Evolutionary conservation across 139 green algal species (phyloP).

Genomic region (Haematococcus lacustris): DNA sequence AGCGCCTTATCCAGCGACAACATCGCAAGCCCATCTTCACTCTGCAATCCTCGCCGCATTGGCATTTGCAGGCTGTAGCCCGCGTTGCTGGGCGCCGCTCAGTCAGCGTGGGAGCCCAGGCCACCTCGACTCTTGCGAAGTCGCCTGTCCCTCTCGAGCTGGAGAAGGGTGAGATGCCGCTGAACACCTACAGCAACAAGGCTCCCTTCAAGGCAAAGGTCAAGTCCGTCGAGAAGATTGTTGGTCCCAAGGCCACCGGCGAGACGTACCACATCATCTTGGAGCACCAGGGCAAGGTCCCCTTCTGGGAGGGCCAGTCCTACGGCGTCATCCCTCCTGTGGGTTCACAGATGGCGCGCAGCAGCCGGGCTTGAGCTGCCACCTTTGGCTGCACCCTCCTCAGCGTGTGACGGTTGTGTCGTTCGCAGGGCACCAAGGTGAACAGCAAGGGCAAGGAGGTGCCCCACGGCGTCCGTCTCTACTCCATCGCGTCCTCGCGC

Average conservation of each 20-base stretch:
- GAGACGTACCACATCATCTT: slow-evolving; percentile 98
- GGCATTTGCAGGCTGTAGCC: slow-evolving; percentile 9
- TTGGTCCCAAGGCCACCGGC: slow-evolving; percentile 90
- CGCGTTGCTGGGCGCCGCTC: slow-evolving; percentile 15
- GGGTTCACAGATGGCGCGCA: slow-evolving; percentile 16
- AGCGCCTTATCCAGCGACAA: too few relatives aligned
- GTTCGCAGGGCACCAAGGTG: slow-evolving; percentile 79
- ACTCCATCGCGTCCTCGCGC: slow-evolving; percentile 94
- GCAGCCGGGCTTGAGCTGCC: too few relatives aligned
- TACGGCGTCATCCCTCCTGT: slow-evolving; percentile 96
- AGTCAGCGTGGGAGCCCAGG: slow-evolving; percentile 17
- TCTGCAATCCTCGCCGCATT: too few relatives aligned
- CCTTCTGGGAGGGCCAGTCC: slow-evolving; percentile 95
- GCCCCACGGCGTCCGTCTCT: slow-evolving; percentile 89
- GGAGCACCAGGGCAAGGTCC: slow-evolving; percentile 88
- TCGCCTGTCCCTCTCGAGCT: slow-evolving; percentile 34
- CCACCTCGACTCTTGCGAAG: slow-evolving; percentile 5
- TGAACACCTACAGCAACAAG: slow-evolving; percentile 93
- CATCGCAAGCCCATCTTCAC: too few relatives aligned
- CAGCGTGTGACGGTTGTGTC: too few relatives aligned
- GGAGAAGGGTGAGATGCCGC: slow-evolving; percentile 67
- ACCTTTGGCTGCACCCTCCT: too few relatives aligned
- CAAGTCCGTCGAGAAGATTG: slow-evolving; percentile 87
- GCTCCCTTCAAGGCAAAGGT: slow-evolving; percentile 83
- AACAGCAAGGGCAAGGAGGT: slow-evolving; percentile 95